A percentile compares a stretch with the other conserved stretches of the same genome.
Evolutionary conservation across 2,329 filamentous ascomycete genomes (phyloP).

Genomic region (Fusarium tanahbumbuense): DNA sequence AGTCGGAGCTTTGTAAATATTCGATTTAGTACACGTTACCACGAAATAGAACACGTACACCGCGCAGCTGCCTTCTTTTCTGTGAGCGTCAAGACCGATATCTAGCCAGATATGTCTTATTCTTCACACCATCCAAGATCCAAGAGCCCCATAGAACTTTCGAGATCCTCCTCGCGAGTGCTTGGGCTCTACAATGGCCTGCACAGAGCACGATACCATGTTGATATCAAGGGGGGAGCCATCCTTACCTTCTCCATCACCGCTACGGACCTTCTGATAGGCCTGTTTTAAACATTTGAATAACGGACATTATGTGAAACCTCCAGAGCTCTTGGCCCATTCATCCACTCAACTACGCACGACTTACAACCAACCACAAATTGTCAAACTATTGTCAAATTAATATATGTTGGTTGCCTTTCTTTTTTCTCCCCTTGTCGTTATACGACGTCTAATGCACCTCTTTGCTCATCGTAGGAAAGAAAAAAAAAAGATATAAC

Average conservation of each 20-base stretch:
- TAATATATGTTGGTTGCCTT: slow-evolving; percentile 28
- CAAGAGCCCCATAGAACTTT: background rate
- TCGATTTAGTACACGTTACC: background rate
- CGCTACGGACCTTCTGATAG: no score
- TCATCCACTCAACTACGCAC: background rate
- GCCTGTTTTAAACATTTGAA: background rate
- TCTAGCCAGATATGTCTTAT: background rate
- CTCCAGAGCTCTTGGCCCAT: background rate
- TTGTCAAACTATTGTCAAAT: slow-evolving; percentile 32
- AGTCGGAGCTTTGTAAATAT: background rate
- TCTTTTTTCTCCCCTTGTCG: slow-evolving; percentile 1
- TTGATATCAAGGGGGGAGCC: background rate
- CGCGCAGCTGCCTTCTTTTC: background rate
- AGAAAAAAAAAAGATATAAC: slow-evolving; percentile 11
- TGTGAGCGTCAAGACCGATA: background rate
- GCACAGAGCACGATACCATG: background rate
- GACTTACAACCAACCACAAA: background rate
- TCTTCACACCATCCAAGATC: background rate
- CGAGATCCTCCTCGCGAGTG: background rate
- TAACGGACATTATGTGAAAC: background rate
- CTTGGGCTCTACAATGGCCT: background rate
- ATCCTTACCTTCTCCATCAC: background rate
- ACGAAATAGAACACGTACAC: background rate
- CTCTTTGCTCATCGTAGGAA: slow-evolving; percentile 16
- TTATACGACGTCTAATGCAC: slow-evolving; percentile 17